Evolutionary conservation across 2,329 filamentous ascomycete species (phyloP), one percentile per base, ranked within the genome.

Genomic region (Nemania sp.): DNA sequence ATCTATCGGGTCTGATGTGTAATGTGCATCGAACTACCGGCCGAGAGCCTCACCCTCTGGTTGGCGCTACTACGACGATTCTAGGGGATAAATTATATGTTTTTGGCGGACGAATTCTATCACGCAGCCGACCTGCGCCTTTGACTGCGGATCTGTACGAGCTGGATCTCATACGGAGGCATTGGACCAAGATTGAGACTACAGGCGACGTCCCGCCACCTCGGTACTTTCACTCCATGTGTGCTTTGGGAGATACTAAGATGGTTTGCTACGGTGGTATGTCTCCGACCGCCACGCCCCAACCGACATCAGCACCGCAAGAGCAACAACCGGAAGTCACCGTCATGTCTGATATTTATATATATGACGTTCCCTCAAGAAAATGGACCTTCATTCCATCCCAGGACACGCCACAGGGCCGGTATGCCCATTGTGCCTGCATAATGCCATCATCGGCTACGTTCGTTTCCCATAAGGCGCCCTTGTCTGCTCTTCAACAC

Each of bases 201-300:
- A 81, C 78, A 23, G 94, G 94, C 39, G 91, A 97, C 65, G 77
- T 95, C 31, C 94, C 94, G 1, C 89, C 91, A 2, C 91, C 94
- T 7, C 84, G 94, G 57, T 99, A 99, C 70, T 99, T 99, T 62
- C 94, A 99, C 76, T 97, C 91, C 60, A 89, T 97, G 71, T 99
- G 94, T 70, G 83, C 90, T 1, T 76, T 99, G 2, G 94, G 94
- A 19, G 94, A 97, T 69, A 93, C 91, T 2, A 99, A 97, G 72
- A 80, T 99, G 70, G 93, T 99, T 3, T 97, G 93, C 73, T 99
- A 97, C 72, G 94, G 94, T 53, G 94, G 94, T 63, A 99, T 99
- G 94, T 97, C 93, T 8, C 92, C 93, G 1, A 83, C 86, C 9
- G 76, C 80, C 6, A 79, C 46, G n/a, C 39, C 75, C 51, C 76